A percentile compares a stretch with the other conserved stretches of the same genome.
These are phyloP conservation scores for Leccinum arenicola DNA, from an alignment of 768 basidiomycete genomes.

Conservation along the genomic window DNA sequence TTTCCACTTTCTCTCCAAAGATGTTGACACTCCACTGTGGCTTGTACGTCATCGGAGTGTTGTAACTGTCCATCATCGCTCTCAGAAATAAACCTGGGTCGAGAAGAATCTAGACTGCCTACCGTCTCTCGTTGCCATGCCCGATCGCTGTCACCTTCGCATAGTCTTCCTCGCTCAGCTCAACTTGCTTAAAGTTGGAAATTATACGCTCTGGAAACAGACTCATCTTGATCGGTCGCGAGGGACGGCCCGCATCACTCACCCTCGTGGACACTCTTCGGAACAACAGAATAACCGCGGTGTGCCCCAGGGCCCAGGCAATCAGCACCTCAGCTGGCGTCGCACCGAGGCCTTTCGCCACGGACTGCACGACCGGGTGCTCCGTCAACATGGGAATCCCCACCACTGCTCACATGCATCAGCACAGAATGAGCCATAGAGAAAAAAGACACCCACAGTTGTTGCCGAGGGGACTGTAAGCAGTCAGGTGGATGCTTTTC, in stretches of 20 bases:
- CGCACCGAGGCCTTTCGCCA: constrained; percentile 61
- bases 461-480: constrained; percentile 77
- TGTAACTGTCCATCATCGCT: constrained; percentile 34
- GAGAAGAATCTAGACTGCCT: not conserved
- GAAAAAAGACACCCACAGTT: constrained; percentile 47
- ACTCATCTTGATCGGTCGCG: not conserved
- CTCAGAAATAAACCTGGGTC: not conserved
- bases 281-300: constrained; percentile 80
- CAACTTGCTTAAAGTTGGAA: constrained; percentile 77
- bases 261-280: constrained; percentile 74
- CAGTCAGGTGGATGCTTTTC: constrained; percentile 69
- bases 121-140: constrained; percentile 36
- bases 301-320: constrained; percentile 63
- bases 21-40: constrained; percentile 71
- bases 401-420: constrained; percentile 38
- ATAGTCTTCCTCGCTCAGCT: constrained; percentile 64
- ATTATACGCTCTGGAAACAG: constrained; percentile 50
- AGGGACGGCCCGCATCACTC: constrained; percentile 2
- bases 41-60: constrained; percentile 58
- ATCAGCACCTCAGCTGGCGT: constrained; percentile 81
- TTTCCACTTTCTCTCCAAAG: constrained; percentile 64
- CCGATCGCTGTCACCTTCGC: constrained; percentile 46
- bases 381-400: constrained; percentile 69
- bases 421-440: not conserved
- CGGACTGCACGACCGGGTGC: constrained; percentile 53